Evolutionary conservation across 768 basidiomycete species (phyloP).

Genomic region (Collybia sordida): DNA sequence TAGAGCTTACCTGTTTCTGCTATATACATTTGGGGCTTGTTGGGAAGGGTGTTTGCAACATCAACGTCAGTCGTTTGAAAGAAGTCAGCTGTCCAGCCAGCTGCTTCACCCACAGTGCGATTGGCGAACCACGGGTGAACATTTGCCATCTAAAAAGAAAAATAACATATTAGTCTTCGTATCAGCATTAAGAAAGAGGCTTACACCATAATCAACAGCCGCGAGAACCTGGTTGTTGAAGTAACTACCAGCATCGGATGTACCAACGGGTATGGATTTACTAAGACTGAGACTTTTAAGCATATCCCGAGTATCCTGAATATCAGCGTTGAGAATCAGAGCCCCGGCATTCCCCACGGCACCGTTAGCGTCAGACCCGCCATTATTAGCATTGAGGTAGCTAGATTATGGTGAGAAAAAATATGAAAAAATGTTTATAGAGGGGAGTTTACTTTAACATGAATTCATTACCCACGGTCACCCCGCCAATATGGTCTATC

Average conservation of each 20-base stretch:
- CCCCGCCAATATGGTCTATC: conserved; percentile 67
- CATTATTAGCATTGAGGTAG: conserved; percentile 53
- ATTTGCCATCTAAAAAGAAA: conserved; percentile 66
- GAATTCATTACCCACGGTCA: conserved; percentile 93
- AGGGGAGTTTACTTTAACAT: conserved; percentile 63
- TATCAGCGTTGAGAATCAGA: conserved; percentile 59
- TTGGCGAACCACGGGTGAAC: conserved; percentile 96
- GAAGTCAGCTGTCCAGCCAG: conserved; percentile 81
- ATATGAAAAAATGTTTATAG: background rate
- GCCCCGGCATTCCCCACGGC: conserved; percentile 63
- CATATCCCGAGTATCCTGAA: conserved; percentile 64
- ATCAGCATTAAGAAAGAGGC: conserved; percentile 19
- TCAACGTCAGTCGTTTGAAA: conserved; percentile 68
- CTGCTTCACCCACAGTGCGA: conserved; percentile 61
- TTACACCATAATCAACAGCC: conserved; percentile 68
- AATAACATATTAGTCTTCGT: no score
- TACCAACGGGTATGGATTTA: conserved; percentile 70
- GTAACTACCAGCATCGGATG: conserved; percentile 82
- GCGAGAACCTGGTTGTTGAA: conserved; percentile 71
- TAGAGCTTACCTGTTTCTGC: conserved; percentile 76
- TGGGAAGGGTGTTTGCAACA: conserved; percentile 55
- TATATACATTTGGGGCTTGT: conserved; percentile 82
- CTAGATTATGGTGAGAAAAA: conserved; percentile 30
- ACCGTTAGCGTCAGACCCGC: conserved; percentile 54
- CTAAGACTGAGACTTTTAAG: conserved; percentile 52